Conservation (phyloP, 208 protist species). For the Leishmania amazonensis region DNA sequence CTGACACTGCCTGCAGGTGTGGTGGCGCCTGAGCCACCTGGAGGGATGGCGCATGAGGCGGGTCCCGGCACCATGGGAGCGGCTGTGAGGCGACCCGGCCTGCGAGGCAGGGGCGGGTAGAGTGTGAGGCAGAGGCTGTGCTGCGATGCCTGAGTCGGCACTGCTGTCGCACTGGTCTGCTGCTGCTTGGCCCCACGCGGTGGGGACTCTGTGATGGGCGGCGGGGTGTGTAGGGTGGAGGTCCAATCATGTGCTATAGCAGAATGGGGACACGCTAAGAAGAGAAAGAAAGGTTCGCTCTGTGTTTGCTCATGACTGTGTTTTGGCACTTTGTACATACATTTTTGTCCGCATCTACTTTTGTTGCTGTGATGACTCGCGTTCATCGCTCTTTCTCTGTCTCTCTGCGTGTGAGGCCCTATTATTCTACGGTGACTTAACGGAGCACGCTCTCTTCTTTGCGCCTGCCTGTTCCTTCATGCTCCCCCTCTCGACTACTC, state of each 20-base stretch:
- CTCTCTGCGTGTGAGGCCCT: neutral
- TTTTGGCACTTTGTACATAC: neutral
- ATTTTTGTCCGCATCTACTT: neutral
- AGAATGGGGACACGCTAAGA: neutral
- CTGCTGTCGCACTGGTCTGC: neutral
- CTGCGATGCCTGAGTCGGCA: neutral
- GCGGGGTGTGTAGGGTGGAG: neutral
- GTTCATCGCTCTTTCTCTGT: neutral
- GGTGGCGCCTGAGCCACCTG: neutral
- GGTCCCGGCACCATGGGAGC: neutral
- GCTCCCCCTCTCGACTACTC: neutral
- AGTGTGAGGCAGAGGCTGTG: neutral
- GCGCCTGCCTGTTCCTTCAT: neutral
- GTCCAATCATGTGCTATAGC: neutral
- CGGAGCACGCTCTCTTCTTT: neutral
- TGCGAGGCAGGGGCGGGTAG: neutral
- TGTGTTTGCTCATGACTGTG: neutral
- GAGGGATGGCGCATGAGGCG: neutral
- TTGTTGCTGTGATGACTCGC: neutral
- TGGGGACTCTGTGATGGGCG: neutral
- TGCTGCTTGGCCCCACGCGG: neutral
- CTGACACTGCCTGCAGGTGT: neutral
- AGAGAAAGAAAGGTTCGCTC: neutral
- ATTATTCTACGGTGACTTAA: neutral
- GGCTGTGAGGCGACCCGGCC: neutral